Conservation (phyloP, 495 filamentous ascomycete species). For the Rhypophila decipiens region DNA sequence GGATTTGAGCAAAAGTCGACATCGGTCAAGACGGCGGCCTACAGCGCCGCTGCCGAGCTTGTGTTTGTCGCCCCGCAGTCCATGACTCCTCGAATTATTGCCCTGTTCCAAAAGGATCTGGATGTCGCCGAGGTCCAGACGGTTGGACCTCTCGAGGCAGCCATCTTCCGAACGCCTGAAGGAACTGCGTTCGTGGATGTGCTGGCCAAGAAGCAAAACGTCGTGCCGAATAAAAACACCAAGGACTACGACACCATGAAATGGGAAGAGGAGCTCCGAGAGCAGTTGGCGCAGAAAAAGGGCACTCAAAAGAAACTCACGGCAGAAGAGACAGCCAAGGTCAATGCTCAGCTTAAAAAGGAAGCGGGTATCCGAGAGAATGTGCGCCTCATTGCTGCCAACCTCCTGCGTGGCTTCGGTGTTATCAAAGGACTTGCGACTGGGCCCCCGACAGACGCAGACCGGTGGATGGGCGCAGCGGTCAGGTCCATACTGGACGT, state of each 20-base stretch:
- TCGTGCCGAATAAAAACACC: constrained; percentile 67
- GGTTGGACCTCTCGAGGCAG: constrained; percentile 79
- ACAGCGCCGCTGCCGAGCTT: constrained; percentile 75
- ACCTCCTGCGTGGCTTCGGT: constrained; percentile 72
- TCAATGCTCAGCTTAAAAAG: constrained; percentile 85
- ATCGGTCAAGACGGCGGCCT: constrained; percentile 60
- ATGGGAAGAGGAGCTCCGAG: constrained; percentile 91
- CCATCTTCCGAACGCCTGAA: constrained; percentile 82
- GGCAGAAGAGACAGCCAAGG: constrained; percentile 77
- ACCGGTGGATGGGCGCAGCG: constrained; percentile 77
- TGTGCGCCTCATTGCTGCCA: constrained; percentile 59
- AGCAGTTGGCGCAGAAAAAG: constrained; percentile 84
- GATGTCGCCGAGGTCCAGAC: constrained; percentile 55
- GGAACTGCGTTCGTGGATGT: constrained; percentile 87
- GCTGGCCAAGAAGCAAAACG: constrained; percentile 67
- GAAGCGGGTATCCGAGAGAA: constrained; percentile 70
- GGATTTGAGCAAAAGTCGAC: constrained; percentile 39
- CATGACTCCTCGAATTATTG: constrained; percentile 68
- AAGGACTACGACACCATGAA: constrained; percentile 94
- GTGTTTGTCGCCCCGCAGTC: constrained; percentile 86
- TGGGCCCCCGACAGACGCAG: constrained; percentile 77
- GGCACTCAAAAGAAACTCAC: constrained; percentile 88
- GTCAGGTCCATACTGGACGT: constrained; percentile 62
- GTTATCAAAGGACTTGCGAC: constrained; percentile 74
- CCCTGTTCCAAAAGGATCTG: constrained; percentile 65